Evolutionary conservation across 768 basidiomycete species (phyloP).

Genomic region (Boletus sp.): DNA sequence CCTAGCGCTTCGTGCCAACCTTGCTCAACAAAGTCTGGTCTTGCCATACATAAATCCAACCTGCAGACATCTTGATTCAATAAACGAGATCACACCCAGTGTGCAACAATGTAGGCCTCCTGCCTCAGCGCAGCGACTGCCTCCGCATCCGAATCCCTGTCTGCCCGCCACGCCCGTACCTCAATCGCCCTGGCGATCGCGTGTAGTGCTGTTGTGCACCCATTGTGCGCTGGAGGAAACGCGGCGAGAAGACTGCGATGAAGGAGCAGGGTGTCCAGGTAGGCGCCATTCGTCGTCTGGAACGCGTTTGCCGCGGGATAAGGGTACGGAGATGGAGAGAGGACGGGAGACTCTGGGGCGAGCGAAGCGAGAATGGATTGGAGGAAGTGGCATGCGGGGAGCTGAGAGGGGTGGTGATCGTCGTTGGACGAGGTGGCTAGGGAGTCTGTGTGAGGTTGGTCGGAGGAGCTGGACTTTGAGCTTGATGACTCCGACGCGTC

Average conservation of each 20-base stretch:
- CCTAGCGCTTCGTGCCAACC: neutral
- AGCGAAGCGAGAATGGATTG: slow-evolving; percentile 58
- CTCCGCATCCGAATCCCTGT: slow-evolving; percentile 67
- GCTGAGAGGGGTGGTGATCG: slow-evolving; percentile 7
- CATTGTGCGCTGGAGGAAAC: slow-evolving; percentile 59
- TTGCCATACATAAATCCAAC: slow-evolving; percentile 1
- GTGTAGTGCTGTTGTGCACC: slow-evolving; percentile 63
- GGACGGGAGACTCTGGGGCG: slow-evolving; percentile 39
- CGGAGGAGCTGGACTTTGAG: slow-evolving; percentile 41
- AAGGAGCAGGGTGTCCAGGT: slow-evolving; percentile 74
- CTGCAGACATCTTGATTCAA: slow-evolving; percentile 4
- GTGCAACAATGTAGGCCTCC: slow-evolving; percentile 60
- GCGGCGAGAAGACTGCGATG: slow-evolving; percentile 69
- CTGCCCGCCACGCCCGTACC: slow-evolving; percentile 63
- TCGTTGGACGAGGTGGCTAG: slow-evolving; percentile 15
- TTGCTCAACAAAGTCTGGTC: neutral
- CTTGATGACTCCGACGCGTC: slow-evolving; percentile 46
- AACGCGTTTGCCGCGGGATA: slow-evolving; percentile 32
- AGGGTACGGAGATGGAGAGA: slow-evolving; percentile 33
- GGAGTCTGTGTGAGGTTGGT: slow-evolving; percentile 13
- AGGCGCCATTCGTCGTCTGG: slow-evolving; percentile 67
- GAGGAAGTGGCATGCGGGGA: slow-evolving; percentile 61
- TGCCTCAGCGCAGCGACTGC: slow-evolving; percentile 67
- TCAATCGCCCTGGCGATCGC: slow-evolving; percentile 67
- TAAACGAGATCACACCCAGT: slow-evolving; percentile 15